Conservation (phyloP, 176 grass and related monocot genomes). For the Bolboschoenus planiculmis region DNA sequence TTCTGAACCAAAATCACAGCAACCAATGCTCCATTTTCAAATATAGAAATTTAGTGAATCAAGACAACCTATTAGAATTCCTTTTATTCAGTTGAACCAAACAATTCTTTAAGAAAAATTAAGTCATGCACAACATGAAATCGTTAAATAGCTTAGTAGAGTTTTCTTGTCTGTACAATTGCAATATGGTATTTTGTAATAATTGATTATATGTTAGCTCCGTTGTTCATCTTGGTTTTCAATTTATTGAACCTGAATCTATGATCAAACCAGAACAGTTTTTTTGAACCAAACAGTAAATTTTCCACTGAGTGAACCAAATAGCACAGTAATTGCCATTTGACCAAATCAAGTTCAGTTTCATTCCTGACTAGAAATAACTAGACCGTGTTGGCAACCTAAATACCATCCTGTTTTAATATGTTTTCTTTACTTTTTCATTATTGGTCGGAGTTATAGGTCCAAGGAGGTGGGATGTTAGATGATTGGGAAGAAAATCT, state of each 20-base stretch:
- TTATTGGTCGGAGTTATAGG: constrained; percentile 21
- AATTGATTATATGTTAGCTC: not conserved
- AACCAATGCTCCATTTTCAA: not conserved
- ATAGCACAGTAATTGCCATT: not conserved
- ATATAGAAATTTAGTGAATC: not conserved
- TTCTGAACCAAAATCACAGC: too few relatives aligned
- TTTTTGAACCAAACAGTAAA: not conserved
- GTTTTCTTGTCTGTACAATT: not conserved
- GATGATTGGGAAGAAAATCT: constrained; percentile 99
- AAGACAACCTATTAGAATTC: too few relatives aligned
- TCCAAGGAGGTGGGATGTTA: constrained; percentile 51
- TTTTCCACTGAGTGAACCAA: not conserved
- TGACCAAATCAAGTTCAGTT: not conserved
- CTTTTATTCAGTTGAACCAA: not conserved
- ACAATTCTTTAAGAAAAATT: not conserved
- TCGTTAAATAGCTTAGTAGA: not conserved
- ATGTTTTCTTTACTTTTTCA: not conserved
- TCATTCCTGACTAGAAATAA: not conserved
- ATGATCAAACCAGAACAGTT: not conserved
- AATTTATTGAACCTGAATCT: not conserved
- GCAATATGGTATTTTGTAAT: not conserved
- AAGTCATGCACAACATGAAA: not conserved
- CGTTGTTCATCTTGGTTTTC: not conserved
- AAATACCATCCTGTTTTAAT: not conserved
- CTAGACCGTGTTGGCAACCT: not conserved